These are phyloP conservation scores for Dioscorea alata DNA, from an alignment of 106 monocot genomes.

Conservation along the genomic window DNA sequence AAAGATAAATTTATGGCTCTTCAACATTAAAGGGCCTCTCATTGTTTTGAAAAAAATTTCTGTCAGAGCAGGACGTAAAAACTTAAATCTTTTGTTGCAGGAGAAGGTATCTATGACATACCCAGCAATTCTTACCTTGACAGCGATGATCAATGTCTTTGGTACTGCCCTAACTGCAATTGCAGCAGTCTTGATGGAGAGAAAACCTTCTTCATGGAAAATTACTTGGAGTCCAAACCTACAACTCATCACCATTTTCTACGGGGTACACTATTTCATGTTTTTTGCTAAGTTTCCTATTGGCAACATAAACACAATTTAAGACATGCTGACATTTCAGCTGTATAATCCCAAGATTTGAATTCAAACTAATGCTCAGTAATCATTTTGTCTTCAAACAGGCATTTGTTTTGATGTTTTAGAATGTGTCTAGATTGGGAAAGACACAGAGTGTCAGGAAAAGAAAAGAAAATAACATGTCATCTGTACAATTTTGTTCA, in stretches of 20 bases:
- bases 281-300: no score
- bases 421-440: no score
- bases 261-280: conserved; percentile 20
- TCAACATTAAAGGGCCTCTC: neutral
- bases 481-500: no score
- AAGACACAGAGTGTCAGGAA: no score
- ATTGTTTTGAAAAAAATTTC: neutral
- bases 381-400: neutral
- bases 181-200: conserved; percentile 27
- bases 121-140: conserved; percentile 32
- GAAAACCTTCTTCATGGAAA: conserved; percentile 34
- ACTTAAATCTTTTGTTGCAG: conserved; percentile 14
- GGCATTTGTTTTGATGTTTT: no score
- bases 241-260: conserved; percentile 20
- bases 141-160: conserved; percentile 31
- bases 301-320: no score
- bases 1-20: neutral
- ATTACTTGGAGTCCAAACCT: conserved; percentile 21
- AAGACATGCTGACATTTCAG: no score
- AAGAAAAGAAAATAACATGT: no score
- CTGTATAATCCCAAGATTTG: neutral
- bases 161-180: conserved; percentile 28
- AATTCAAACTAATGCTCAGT: neutral
- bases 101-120: conserved; percentile 32
- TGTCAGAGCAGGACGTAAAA: no score